Conservation (phyloP, 345 rosid genomes). For the Citrus inodora region DNA sequence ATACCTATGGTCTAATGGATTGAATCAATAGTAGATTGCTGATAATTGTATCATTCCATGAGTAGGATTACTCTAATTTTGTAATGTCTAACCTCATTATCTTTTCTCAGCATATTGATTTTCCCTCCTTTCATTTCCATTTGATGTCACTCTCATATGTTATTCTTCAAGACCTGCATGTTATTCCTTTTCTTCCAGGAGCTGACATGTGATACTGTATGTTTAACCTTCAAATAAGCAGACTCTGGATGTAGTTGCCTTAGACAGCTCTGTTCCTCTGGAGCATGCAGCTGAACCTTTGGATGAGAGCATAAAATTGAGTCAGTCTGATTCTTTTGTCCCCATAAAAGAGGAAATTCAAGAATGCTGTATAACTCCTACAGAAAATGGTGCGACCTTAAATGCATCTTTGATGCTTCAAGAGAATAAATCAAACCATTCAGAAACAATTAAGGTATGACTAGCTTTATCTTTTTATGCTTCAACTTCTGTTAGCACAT, state of each 20-base stretch:
- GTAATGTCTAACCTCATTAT: neutral
- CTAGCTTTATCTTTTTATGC: constrained; percentile 4
- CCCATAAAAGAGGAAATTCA: constrained; percentile 20
- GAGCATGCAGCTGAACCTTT: constrained; percentile 4
- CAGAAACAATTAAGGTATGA: constrained; percentile 32
- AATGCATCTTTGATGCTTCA: constrained; percentile 27
- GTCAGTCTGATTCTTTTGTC: constrained; percentile 18
- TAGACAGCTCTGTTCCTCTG: constrained; percentile 23
- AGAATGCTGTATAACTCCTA: constrained; percentile 17
- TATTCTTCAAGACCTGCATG: neutral
- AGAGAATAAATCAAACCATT: constrained; percentile 22
- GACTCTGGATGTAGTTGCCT: constrained; percentile 17
- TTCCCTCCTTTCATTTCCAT: neutral
- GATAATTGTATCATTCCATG: neutral
- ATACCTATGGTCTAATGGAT: neutral
- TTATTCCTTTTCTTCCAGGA: neutral
- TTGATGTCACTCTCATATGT: neutral
- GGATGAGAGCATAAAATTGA: constrained; percentile 21
- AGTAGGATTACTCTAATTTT: neutral
- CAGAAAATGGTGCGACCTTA: constrained; percentile 7
- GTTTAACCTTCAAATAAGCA: constrained; percentile 25
- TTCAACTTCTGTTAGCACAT: neutral
- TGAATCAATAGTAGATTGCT: neutral
- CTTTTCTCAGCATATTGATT: neutral
- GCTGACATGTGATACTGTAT: neutral